Evolutionary conservation across 1,139 yeast genomes (phyloP), one percentile per base, ranked within the genome.

Genomic region (Taphrina betulina): DNA sequence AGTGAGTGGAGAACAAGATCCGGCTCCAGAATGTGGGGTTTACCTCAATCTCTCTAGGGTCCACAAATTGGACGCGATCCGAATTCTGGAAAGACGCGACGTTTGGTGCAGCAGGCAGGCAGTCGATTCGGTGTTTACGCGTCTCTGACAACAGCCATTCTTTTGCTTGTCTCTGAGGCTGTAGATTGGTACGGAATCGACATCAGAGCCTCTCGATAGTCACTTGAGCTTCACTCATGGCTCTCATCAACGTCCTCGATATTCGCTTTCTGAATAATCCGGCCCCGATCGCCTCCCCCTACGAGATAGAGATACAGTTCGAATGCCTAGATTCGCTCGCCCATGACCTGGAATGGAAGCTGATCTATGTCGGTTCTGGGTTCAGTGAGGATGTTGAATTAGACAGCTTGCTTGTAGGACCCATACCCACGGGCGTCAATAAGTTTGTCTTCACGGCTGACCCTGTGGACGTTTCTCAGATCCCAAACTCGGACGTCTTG

Each of bases 351-450:
- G 98, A 94, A 69, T 92, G 98, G 98, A 92, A 92, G 69, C 75
- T 92, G 61, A 92, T 96, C 2, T 92, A 92, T 65, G 98, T 92
- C 51, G 98, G 99, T 1, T 86, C 95, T 5, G 89, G 96, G 1
- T 78, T 94, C 55, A 88, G 96, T 33, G 66, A 61, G 54, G 99
- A 92, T 70, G 98, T 94, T 71, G 97, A 90, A 68, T 75, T 92
- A 57, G 99, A 92, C 67, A 88, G 96, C 1, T 82, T 94, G 44
- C 74, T 94, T 23, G 99, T 92, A 3, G 98, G 99, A 0, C 99
- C 98, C 0, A 95, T 92, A 2, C 99, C 98, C 0, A 95, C 92
- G 3, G 99, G 99, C 0, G 82, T 92, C 53, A 92, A 92, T 68
- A 90, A 92, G 70, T 94, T 92, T 65, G 77, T 90, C 16, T 86